These are phyloP conservation scores for Fagopyrum esculentum DNA, from an alignment of 148 eudicot species.

Conservation along the genomic window DNA sequence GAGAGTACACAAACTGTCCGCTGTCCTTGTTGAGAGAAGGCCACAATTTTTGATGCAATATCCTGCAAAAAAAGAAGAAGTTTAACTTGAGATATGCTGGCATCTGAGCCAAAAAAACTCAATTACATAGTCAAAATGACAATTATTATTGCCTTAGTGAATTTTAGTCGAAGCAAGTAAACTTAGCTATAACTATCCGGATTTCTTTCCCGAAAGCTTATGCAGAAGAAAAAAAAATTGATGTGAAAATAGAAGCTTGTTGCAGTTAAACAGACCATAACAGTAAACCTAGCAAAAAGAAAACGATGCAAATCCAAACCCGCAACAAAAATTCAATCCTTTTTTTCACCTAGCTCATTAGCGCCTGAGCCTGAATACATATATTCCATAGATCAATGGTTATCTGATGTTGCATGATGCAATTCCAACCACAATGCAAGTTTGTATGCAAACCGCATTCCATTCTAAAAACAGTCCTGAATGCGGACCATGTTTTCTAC, in stretches of 20 bases:
- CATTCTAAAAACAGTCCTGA: background rate
- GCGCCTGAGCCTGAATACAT: no score
- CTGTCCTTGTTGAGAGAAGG: constrained; percentile 71
- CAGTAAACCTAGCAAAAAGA: background rate
- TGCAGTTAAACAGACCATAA: background rate
- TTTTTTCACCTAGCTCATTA: no score
- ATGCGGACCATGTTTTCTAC: background rate
- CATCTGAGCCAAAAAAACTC: background rate
- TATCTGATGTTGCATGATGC: background rate
- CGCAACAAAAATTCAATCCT: background rate
- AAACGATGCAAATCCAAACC: background rate
- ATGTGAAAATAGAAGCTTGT: background rate
- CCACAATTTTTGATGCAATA: constrained; percentile 57
- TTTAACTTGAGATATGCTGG: background rate
- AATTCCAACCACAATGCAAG: background rate
- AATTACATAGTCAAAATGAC: background rate
- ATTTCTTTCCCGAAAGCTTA: background rate
- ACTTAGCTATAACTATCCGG: background rate
- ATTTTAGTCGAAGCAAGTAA: background rate
- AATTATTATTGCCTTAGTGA: background rate
- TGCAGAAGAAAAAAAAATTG: background rate
- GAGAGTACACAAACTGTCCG: constrained; percentile 65
- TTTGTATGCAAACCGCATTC: background rate
- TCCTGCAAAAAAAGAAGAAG: constrained; percentile 37
- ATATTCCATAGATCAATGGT: background rate